These are phyloP conservation scores for Neurospora intermedia DNA, from an alignment of 495 filamentous ascomycete genomes.

Conservation along the genomic window DNA sequence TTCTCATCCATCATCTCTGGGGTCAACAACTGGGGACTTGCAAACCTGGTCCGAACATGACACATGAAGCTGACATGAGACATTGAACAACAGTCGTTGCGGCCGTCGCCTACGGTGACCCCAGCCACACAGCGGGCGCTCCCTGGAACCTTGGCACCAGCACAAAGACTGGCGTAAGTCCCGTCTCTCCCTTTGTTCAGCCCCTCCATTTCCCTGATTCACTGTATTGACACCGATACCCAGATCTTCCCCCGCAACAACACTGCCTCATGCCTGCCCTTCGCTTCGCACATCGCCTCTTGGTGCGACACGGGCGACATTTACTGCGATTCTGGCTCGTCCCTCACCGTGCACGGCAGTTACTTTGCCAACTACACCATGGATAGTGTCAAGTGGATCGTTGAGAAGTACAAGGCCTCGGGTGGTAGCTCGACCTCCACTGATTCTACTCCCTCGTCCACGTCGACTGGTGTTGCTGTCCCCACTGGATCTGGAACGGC, in stretches of 20 bases:
- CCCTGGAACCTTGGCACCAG: constrained; percentile 15
- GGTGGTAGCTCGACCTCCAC: neutral
- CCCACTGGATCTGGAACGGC: neutral
- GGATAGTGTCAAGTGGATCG: constrained; percentile 13
- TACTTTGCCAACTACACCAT: constrained; percentile 16
- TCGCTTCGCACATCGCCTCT: constrained; percentile 4
- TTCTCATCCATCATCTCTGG: neutral
- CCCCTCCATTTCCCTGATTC: neutral
- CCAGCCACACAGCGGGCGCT: constrained; percentile 4
- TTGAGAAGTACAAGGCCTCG: constrained; percentile 10
- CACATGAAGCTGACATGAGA: constrained; percentile 1
- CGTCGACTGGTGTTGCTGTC: neutral
- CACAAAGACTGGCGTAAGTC: constrained; percentile 9
- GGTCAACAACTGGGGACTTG: neutral
- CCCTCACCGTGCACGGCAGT: constrained; percentile 6
- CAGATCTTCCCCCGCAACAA: constrained; percentile 14
- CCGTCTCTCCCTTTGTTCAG: neutral
- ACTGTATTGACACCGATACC: neutral
- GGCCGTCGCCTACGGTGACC: constrained; percentile 15
- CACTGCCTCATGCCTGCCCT: constrained; percentile 8
- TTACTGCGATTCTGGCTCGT: constrained; percentile 17
- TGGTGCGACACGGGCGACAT: constrained; percentile 19
- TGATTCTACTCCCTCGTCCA: neutral
- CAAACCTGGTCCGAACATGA: too few species aligned
- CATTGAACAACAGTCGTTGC: constrained; percentile 9